These are phyloP conservation scores for Thalassiosira profunda DNA, from an alignment of 108 stramenopile species.

Conservation along the genomic window DNA sequence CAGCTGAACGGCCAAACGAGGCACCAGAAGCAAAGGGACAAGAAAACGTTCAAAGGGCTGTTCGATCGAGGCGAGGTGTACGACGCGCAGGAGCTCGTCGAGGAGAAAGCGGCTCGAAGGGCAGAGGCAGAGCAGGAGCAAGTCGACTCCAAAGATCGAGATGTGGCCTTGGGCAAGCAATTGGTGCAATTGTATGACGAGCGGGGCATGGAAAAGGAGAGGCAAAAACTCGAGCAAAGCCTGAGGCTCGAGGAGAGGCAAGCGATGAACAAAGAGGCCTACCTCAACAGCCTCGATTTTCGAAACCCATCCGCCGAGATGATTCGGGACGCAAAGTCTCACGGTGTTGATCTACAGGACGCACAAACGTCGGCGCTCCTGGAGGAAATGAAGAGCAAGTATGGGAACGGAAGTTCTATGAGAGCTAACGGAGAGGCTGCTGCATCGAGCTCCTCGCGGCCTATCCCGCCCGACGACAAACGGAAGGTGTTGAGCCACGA, in stretches of 20 bases:
- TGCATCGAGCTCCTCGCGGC: too few relatives aligned
- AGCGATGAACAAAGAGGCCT: neutral
- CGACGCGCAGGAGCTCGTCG: conserved; percentile 15
- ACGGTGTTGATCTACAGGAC: conserved; percentile 42
- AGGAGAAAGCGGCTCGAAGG: conserved; percentile 4
- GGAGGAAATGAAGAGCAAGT: conserved; percentile 25
- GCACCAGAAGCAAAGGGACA: conserved; percentile 28
- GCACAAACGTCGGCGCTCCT: conserved; percentile 20
- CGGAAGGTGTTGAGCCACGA: too few relatives aligned
- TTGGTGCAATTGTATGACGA: conserved; percentile 24
- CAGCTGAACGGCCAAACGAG: neutral
- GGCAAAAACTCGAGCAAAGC: conserved; percentile 16
- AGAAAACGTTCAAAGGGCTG: conserved; percentile 34
- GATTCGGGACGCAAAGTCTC: conserved; percentile 28
- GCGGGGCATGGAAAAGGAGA: conserved; percentile 33
- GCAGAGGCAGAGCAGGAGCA: conserved; percentile 4
- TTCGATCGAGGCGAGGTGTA: conserved; percentile 51
- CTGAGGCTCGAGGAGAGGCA: conserved; percentile 7
- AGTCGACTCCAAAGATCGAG: conserved; percentile 4
- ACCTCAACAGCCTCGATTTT: conserved; percentile 14
- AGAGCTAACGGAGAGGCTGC: neutral
- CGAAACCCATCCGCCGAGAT: conserved; percentile 41
- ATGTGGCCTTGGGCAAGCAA: conserved; percentile 16
- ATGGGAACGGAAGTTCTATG: too few relatives aligned
- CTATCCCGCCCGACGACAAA: too few relatives aligned